Conservation (phyloP, 2,329 filamentous ascomycete species). For the Ceratocystis cacaofunesta region DNA sequence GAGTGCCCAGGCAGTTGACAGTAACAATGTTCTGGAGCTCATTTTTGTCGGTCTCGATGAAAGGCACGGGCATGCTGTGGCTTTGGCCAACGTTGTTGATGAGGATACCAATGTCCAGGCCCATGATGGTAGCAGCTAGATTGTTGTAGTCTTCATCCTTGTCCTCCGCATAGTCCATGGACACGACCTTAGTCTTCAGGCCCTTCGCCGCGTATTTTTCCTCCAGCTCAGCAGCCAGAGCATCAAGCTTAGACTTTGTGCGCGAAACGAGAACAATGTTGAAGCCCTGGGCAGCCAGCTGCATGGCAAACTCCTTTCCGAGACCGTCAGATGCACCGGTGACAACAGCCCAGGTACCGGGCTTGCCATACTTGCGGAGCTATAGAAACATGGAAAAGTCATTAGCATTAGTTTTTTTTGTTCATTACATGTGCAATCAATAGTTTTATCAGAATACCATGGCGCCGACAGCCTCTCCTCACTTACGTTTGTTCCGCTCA, state of each 20-base stretch:
- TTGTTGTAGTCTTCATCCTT: conserved; percentile 64
- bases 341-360: conserved; percentile 85
- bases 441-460: too few species aligned
- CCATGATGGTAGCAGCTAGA: conserved; percentile 52
- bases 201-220: conserved; percentile 45
- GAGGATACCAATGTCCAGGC: conserved; percentile 69
- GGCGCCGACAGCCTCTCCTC: background rate
- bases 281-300: conserved; percentile 83
- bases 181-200: conserved; percentile 59
- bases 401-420: background rate
- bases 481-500: conserved; percentile 47
- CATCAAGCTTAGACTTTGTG: conserved; percentile 78
- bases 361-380: conserved; percentile 81
- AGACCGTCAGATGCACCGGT: conserved; percentile 94
- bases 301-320: conserved; percentile 86
- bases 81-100: conserved; percentile 96
- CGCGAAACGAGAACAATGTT: conserved; percentile 91
- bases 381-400: conserved; percentile 25
- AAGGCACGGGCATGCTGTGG: conserved; percentile 83
- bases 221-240: conserved; percentile 61
- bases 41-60: conserved; percentile 59
- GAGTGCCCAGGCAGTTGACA: conserved; percentile 85
- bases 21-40: conserved; percentile 85
- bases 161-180: conserved; percentile 85
- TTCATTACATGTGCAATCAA: background rate